Evolutionary conservation across 331 rosid species (phyloP), one percentile per base, ranked within the genome.

Genomic region (Erythrophleum ivorense): DNA sequence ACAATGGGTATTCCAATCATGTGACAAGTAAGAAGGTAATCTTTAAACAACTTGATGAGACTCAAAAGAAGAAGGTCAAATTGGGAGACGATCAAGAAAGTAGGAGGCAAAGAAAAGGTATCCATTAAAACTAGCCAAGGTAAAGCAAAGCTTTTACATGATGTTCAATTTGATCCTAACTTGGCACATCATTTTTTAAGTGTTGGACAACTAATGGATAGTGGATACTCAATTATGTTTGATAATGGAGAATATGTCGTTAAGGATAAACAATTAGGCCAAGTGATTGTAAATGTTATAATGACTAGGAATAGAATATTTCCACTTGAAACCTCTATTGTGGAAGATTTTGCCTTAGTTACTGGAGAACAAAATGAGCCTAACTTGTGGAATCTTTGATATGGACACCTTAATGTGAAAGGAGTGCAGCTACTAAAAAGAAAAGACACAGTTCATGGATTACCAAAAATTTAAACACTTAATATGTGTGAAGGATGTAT

Each of bases 1-100:
- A 74, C 36, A 74, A 29, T 45, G 49, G 67, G 0, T 74, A 38
- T n/a, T 74, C 67, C 10, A 74, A 74, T 38, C 78, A 74, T 11
- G 55, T 74, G 67, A 53, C 31, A 36, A 21, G 78, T 0, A 18
- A 33, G 67, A 74, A 74, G 19, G 4, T 7, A 1, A 1, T 54
- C 0, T 74, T 74, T 41, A 60, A 29, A 0, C 18, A 60, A 0
- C 16, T 29, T 0, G 41, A 60, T 24, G 67, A 60, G 11, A 7
- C 38, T 18, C 6, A 24, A 43, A 31, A 60, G 5, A 60, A 7
- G 41, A 24, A 29, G 5, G 67, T 60, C 0, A 60, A 16, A 41
- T 16, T 21, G 0, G 9, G 36, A 24, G 66, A 59, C 9, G 36
- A 59, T n/a, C 2, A 41, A 19, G 14, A 14, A 60, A 59, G 38